phyloP scores from a whole-genome alignment of 208 protist species.

The Lotmaria passim region DNA sequence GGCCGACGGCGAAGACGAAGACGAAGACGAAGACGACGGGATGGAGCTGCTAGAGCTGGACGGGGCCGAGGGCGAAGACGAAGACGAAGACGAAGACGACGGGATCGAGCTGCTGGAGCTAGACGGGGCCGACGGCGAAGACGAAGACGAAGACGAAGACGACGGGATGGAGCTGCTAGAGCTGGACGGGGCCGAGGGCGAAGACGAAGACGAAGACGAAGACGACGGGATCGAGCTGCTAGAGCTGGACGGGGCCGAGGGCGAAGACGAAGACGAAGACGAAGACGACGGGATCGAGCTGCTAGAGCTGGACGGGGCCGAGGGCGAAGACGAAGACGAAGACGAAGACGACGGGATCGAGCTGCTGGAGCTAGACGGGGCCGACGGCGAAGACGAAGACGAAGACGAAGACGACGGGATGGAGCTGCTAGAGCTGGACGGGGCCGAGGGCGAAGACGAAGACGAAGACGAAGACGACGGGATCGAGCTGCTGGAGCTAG shows the following conservation, averaged over 20 bases:
- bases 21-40: no score
- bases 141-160: constrained; percentile 4
- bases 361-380: not conserved
- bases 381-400: not conserved
- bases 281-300: no score
- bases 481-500: no score
- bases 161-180: constrained; percentile 7
- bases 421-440: constrained; percentile 7
- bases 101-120: not conserved
- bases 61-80: not conserved
- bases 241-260: no score
- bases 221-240: no score
- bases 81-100: not conserved
- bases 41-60: no score
- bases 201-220: no score
- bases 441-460: no score
- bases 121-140: not conserved
- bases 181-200: no score
- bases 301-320: not conserved
- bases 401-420: constrained; percentile 10
- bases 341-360: not conserved
- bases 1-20: no score
- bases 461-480: no score
- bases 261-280: no score
- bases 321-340: constrained; percentile 7